Conservation (phyloP, 495 filamentous ascomycete genomes). For the Thermothielavioides terrestris region DNA sequence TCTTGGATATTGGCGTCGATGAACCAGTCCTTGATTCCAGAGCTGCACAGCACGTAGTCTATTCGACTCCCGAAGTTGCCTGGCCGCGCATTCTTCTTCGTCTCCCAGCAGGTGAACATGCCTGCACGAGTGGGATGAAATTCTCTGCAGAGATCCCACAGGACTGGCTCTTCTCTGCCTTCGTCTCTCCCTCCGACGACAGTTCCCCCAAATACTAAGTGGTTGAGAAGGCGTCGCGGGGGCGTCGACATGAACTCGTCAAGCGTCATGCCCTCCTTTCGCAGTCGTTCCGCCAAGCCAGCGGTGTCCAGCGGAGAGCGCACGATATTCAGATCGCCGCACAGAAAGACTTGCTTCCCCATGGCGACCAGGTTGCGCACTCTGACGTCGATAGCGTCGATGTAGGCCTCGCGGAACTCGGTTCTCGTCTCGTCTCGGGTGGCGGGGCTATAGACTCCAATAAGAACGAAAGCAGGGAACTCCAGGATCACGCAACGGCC, state of each 20-base stretch:
- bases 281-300: constrained; percentile 55
- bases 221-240: constrained; percentile 76
- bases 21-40: constrained; percentile 78
- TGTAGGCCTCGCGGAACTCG: constrained; percentile 72
- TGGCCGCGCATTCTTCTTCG: constrained; percentile 55
- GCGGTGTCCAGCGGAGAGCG: constrained; percentile 66
- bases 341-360: constrained; percentile 75
- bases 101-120: constrained; percentile 88
- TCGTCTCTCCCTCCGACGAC: constrained; percentile 63
- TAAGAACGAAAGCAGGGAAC: constrained; percentile 88
- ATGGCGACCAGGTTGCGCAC: constrained; percentile 72
- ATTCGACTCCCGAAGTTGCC: constrained; percentile 88
- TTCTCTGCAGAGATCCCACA: constrained; percentile 79
- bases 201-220: constrained; percentile 63
- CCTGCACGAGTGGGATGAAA: constrained; percentile 71
- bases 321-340: constrained; percentile 87
- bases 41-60: constrained; percentile 82
- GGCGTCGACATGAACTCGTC: constrained; percentile 57
- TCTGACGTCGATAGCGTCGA: constrained; percentile 69
- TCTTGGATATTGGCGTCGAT: constrained; percentile 87
- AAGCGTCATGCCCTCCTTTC: constrained; percentile 46
- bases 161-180: constrained; percentile 61
- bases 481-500: constrained; percentile 89
- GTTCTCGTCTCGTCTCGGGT: constrained; percentile 77
- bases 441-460: constrained; percentile 86